A percentile compares a stretch with the other conserved stretches of the same genome.
These are phyloP conservation scores for Xylaria arbuscula DNA, from an alignment of 2,329 filamentous ascomycete species.

Conservation along the genomic window DNA sequence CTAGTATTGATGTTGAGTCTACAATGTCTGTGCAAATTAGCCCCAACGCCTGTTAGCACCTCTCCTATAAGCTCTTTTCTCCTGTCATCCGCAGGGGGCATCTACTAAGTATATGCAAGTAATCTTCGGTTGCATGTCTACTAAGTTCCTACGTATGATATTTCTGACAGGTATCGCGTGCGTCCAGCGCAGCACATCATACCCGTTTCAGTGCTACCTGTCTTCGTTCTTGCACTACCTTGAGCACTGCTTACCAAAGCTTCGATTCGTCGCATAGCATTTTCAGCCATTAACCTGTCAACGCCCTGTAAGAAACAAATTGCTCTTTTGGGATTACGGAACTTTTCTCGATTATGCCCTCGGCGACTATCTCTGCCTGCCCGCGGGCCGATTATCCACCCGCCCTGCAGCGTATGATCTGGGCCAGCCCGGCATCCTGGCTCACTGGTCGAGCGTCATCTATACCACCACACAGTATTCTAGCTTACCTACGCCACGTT, in stretches of 20 bases:
- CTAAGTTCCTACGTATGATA: neutral
- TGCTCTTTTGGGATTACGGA: neutral
- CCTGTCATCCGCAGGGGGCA: neutral
- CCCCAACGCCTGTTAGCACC: neutral
- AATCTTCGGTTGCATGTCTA: conserved; percentile 2
- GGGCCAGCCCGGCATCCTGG: neutral
- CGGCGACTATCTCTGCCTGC: neutral
- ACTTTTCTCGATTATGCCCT: neutral
- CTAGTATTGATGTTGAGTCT: conserved; percentile 23
- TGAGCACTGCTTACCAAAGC: neutral
- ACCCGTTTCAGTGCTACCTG: conserved; percentile 21
- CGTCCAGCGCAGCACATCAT: conserved; percentile 11
- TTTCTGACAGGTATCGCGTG: conserved; percentile 23
- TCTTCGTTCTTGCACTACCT: neutral
- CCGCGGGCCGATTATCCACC: conserved; percentile 13
- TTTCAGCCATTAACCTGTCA: neutral
- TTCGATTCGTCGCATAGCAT: neutral
- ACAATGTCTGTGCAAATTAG: conserved; percentile 2
- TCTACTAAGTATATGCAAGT: conserved; percentile 2
- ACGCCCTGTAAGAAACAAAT: neutral
- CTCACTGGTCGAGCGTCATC: conserved; percentile 5
- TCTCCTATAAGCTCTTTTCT: neutral
- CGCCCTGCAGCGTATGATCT: conserved; percentile 1
- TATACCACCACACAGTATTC: neutral
- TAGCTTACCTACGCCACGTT: conserved; percentile 22